Evolutionary conservation across 2,329 filamentous ascomycete genomes (phyloP).

Genomic region (Penicillium brasilianum): DNA sequence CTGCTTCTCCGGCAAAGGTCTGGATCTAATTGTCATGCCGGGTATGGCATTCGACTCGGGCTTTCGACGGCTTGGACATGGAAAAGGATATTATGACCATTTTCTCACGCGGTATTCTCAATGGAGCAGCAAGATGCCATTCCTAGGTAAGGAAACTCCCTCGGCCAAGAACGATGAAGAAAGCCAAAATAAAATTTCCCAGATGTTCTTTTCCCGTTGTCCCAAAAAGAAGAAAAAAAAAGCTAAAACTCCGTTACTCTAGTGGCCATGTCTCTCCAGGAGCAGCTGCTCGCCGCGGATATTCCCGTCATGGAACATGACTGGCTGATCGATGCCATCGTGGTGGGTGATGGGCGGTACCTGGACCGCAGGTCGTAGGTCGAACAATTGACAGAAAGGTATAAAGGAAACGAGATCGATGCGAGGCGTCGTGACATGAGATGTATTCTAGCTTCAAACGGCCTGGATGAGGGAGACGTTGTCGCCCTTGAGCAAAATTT

Average conservation of each 20-base stretch:
- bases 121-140: constrained; percentile 55
- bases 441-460: constrained; percentile 36
- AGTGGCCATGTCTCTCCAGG: constrained; percentile 81
- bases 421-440: constrained; percentile 3
- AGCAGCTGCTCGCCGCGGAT: constrained; percentile 76
- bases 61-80: constrained; percentile 83
- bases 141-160: constrained; percentile 58
- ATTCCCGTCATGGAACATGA: constrained; percentile 80
- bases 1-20: constrained; percentile 62
- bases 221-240: constrained; percentile 14
- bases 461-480: constrained; percentile 81
- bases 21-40: constrained; percentile 90
- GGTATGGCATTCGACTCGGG: constrained; percentile 86
- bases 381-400: constrained; percentile 17
- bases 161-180: constrained; percentile 7
- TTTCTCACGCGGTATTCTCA: constrained; percentile 78
- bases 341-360: constrained; percentile 72
- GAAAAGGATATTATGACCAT: constrained; percentile 95
- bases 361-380: constrained; percentile 38
- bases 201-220: constrained; percentile 16
- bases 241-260: constrained; percentile 37
- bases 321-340: constrained; percentile 76
- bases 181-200: constrained; percentile 13
- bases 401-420: constrained; percentile 9
- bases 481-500: constrained; percentile 86